These are phyloP conservation scores for Zymoseptoria passerinii DNA, from an alignment of 2,329 filamentous ascomycete genomes.

Conservation along the genomic window DNA sequence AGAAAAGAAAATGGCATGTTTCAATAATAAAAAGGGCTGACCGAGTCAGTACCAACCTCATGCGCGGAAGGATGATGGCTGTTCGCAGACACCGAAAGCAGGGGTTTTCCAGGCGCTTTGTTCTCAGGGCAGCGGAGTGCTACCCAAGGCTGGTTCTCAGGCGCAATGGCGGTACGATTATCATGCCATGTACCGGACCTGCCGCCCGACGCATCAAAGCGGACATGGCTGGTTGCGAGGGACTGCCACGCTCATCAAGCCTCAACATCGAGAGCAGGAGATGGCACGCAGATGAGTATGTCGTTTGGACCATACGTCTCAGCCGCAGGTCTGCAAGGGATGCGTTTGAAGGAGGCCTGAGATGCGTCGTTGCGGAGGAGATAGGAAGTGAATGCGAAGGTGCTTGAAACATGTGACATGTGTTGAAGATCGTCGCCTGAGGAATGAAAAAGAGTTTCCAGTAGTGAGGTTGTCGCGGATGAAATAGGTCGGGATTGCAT, in stretches of 20 bases:
- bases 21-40: not conserved
- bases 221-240: conserved; percentile 1
- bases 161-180: not conserved
- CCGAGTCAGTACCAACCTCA: not conserved
- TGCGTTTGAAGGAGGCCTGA: not conserved
- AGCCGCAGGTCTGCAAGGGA: not conserved
- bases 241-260: not conserved
- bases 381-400: not conserved
- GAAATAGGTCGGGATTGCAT: not conserved
- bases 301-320: not conserved
- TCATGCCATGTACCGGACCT: not conserved
- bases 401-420: not conserved
- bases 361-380: not conserved
- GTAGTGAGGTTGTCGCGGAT: not conserved
- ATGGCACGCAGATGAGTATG: not conserved
- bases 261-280: not conserved
- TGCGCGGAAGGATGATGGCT: not conserved
- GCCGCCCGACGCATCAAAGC: not conserved
- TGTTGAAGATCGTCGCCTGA: not conserved
- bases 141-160: not conserved
- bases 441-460: not conserved
- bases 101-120: not conserved
- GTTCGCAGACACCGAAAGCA: not conserved
- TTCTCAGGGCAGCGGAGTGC: not conserved
- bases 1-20: not conserved